Evolutionary conservation across 2,329 filamentous ascomycete genomes (phyloP).

Genomic region (Fusarium burgessii): DNA sequence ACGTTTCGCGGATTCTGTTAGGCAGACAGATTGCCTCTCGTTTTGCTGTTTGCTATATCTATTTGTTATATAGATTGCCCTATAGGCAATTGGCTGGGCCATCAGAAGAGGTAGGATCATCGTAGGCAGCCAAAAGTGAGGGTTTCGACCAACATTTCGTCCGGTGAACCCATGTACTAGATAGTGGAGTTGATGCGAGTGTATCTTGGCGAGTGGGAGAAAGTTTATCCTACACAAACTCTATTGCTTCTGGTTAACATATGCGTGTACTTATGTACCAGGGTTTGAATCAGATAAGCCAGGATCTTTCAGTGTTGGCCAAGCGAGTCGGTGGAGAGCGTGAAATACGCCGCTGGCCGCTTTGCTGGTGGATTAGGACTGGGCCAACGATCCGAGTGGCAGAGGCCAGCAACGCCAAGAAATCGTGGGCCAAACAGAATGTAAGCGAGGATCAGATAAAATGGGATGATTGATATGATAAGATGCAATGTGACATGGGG

Average conservation of each 20-base stretch:
- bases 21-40: no score
- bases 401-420: slow-evolving; percentile 9
- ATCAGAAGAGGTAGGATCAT: not conserved
- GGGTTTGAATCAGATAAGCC: not conserved
- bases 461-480: slow-evolving; percentile 41
- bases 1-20: slow-evolving; percentile 54
- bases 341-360: slow-evolving; percentile 12
- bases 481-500: slow-evolving; percentile 24
- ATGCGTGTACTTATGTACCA: not conserved
- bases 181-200: slow-evolving; percentile 6
- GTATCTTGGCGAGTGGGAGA: slow-evolving; percentile 2
- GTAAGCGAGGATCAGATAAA: slow-evolving; percentile 38
- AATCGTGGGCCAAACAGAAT: not conserved
- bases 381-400: not conserved
- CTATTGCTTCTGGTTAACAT: not conserved
- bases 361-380: not conserved
- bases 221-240: slow-evolving; percentile 6
- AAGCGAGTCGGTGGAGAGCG: slow-evolving; percentile 1
- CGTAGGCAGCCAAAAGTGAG: not conserved
- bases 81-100: no score
- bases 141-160: slow-evolving; percentile 3
- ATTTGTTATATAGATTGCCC: no score
- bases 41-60: no score
- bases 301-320: not conserved
- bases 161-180: not conserved